Evolutionary conservation across 306 rosid genomes (phyloP), one percentile per base, ranked within the genome.

Genomic region (Cicer pinnatifidum): DNA sequence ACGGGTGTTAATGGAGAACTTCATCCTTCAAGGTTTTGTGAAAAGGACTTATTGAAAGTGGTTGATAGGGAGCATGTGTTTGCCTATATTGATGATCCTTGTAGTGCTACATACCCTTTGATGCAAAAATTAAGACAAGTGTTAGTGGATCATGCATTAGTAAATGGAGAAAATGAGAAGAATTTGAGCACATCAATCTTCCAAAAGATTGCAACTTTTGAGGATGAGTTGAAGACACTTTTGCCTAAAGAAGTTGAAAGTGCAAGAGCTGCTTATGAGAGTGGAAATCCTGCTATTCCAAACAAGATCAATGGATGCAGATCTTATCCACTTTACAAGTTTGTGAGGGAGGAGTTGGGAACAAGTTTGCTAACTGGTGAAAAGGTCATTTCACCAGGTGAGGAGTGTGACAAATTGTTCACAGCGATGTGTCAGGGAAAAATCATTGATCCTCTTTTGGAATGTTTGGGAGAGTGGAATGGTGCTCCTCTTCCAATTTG

Each of bases 161-260:
- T 8, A 0, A 87, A 92, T 73, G 91, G 78, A 0, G 91, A 90
- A 0, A 57, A 1, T 9, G 98, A 92, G 85, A 89, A 88, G 86
- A 82, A 78, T 9, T 15, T 50, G 11, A 89, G 48, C 86, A 87
- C 96, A 1, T 90, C 98, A 10, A 88, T 92, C 80, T 92, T 92
- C 67, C 95, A 92, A 77, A 92, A 90, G 90, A 90, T 92, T 3
- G 79, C 50, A 3, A 81, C 86, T 8, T 90, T 92, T 23, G 98
- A 92, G 80, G 89, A 87, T 23, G 98, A 92, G 66, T 46, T 92
- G 52, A 84, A 85, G 78, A 2, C 46, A 3, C 48, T 85, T 0
- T 80, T 92, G 81, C 97, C 98, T 8, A 90, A 89, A 57, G 98
- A 90, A 67, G 91, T 92, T 7, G 98, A 92, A 62, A 75, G 76